phyloP scores from a whole-genome alignment of 2,329 filamentous ascomycete genomes.

The Fusarium redolens region DNA sequence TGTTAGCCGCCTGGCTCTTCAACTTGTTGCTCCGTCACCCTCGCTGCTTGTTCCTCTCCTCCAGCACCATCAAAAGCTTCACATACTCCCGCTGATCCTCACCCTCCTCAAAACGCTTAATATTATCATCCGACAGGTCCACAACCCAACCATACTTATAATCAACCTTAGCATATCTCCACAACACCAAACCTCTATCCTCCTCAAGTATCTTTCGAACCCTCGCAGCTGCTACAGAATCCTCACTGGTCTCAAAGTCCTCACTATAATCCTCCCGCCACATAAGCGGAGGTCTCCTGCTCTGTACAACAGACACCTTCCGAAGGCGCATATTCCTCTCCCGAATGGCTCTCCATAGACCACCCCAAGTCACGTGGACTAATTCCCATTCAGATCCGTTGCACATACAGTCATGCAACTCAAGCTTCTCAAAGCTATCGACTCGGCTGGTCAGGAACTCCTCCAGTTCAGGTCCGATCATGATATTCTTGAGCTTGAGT shows the following conservation, averaged over 20 bases:
- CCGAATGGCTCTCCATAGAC: not conserved
- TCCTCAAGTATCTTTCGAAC: not conserved
- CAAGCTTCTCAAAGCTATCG: not conserved
- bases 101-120: not conserved
- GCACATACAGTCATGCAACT: not conserved
- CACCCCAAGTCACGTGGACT: not conserved
- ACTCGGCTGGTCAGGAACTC: not conserved
- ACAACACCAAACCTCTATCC: not conserved
- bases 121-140: not conserved
- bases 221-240: not conserved
- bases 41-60: not conserved
- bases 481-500: not conserved
- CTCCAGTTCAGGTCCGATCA: not conserved
- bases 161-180: not conserved
- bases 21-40: rapidly evolving
- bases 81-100: not conserved
- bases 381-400: too few species aligned
- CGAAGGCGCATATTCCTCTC: rapidly evolving
- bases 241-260: not conserved
- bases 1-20: not conserved
- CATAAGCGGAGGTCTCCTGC: not conserved
- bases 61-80: not conserved
- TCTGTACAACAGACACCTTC: not conserved
- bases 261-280: not conserved
- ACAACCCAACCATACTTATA: not conserved